phyloP scores from a whole-genome alignment of 495 filamentous ascomycete genomes.

The Immersiella caudata region DNA sequence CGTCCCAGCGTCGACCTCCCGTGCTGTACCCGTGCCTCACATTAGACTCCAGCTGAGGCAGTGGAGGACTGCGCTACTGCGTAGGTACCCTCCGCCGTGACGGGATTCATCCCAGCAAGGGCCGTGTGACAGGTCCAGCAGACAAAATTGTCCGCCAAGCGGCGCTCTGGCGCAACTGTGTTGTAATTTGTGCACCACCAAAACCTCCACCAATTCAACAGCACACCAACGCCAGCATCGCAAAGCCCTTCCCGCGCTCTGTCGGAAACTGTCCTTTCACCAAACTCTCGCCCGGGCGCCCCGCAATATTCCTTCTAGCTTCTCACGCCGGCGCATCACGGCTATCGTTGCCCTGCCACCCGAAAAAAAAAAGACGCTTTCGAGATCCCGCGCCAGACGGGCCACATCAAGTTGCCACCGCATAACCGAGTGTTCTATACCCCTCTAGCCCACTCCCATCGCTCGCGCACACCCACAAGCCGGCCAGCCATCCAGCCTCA shows the following conservation, averaged over 20 bases:
- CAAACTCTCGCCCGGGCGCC: background rate
- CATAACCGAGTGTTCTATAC: constrained; percentile 11
- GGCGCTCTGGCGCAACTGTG: constrained; percentile 26
- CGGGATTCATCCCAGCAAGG: constrained; percentile 16
- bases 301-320: background rate
- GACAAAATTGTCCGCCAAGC: constrained; percentile 21
- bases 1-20: background rate
- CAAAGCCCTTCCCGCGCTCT: background rate
- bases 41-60: too few species aligned
- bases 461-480: background rate
- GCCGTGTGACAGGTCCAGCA: constrained; percentile 24
- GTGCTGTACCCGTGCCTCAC: background rate
- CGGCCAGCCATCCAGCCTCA: background rate
- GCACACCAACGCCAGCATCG: background rate
- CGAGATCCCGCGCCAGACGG: background rate
- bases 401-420: constrained; percentile 2
- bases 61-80: constrained; percentile 12
- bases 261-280: background rate
- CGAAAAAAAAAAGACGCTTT: background rate
- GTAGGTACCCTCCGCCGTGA: constrained; percentile 10
- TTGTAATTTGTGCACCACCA: constrained; percentile 20
- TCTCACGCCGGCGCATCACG: background rate
- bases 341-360: constrained; percentile 13
- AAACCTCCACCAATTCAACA: background rate
- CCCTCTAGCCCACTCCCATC: background rate